Evolutionary conservation across 2,329 filamentous ascomycete species (phyloP), one percentile per base, ranked within the genome.

Genomic region (Cryphonectria parasitica): DNA sequence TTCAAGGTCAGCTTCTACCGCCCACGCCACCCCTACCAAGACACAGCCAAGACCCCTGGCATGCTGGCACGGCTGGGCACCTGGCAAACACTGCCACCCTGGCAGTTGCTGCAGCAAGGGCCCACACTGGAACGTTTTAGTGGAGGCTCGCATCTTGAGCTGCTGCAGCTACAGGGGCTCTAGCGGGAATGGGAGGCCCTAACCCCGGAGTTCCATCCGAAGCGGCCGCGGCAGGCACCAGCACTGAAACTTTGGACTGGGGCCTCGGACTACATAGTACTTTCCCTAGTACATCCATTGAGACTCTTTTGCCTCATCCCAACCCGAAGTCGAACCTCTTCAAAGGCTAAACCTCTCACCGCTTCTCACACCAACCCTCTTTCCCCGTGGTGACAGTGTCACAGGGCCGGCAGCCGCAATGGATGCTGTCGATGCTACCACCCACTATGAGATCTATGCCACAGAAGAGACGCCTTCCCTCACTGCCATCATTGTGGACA

Each of bases 401-500:
- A 45, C 17, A 64, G 36, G 62, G 56, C 70, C 56, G 52, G 58
- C 56, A 45, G 39, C 71, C 79, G 82, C 74, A 68, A 89, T 89
- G 87, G 84, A 85, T 74, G 81, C 79, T 73, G 83, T 86, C 80
- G 88, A 90, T 79, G 85, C 85, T 75, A 89, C 88, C 67, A 85
- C 87, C 71, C 88, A 89, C 81, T 89, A 89, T 80, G 85, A 88
- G 80, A 81, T 83, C 69, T 83, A 85, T 76, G 83, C 82, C 73
- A 82, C 82, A 66, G 86, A 85, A 69, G 87, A 89, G 73, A 83
- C 87, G 6, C 93, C 96, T 0, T 97, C 95, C 19, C 90, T 99
- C 49, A 89, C 98, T 67, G 92, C 94, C 75, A 91, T 99, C 77
- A 87, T 99, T 77, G 88, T 99, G 83, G 96, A 99, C 83, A 98